Evolutionary conservation across 2,329 filamentous ascomycete species (phyloP).

Genomic region (Pseudogymnoascus sp.): DNA sequence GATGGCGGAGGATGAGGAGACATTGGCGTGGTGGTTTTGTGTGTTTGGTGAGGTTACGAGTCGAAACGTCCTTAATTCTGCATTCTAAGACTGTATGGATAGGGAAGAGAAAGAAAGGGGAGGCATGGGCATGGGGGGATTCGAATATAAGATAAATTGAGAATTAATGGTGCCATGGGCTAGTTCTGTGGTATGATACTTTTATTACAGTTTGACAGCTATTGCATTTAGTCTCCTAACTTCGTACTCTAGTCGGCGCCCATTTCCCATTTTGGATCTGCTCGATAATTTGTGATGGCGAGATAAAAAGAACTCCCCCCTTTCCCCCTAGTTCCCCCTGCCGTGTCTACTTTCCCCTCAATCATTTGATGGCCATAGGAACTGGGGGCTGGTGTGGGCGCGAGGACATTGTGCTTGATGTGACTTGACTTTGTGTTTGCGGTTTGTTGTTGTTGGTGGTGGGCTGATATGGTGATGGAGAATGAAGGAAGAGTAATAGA

Average conservation of each 20-base stretch:
- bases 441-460: too few species aligned
- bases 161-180: not conserved
- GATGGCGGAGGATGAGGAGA: not conserved
- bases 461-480: not conserved
- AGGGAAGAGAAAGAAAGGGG: not conserved
- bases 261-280: not conserved
- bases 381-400: too few species aligned
- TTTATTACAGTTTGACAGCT: not conserved
- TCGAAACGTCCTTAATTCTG: not conserved
- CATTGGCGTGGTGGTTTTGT: not conserved
- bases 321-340: not conserved
- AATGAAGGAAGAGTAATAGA: not conserved
- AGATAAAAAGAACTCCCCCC: too few species aligned
- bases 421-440: too few species aligned
- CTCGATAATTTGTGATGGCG: not conserved
- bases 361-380: too few species aligned
- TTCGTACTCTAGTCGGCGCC: not conserved
- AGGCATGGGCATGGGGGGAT: not conserved
- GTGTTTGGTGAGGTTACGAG: not conserved
- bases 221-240: not conserved
- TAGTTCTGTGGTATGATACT: not conserved
- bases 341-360: too few species aligned
- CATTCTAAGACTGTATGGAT: not conserved
- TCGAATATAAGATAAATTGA: not conserved
- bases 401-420: too few species aligned